Percentiles rank a stretch among this genome's conserved stretches.
Conservation (phyloP, 1,284 basidiomycete species). For the Nidula niveotomentosa region DNA sequence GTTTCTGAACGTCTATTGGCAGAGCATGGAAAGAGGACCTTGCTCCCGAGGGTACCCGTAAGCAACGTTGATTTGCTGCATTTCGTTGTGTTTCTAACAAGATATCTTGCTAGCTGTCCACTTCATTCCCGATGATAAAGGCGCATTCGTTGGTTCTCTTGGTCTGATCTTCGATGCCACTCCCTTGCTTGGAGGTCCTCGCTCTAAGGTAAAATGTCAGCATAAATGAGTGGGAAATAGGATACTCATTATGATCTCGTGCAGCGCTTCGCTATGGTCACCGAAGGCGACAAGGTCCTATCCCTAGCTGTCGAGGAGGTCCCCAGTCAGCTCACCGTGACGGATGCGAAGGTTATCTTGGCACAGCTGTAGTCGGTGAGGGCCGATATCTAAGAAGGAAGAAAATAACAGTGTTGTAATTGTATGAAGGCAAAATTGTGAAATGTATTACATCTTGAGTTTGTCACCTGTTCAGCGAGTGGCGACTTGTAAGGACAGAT, state of each 20-base stretch:
- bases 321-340: constrained; percentile 54
- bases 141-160: constrained; percentile 51
- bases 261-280: constrained; percentile 59
- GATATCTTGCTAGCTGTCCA: constrained; percentile 40
- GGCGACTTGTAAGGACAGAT: too few relatives aligned
- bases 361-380: constrained; percentile 14
- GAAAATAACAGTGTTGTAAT: too few relatives aligned
- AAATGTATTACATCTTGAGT: too few relatives aligned
- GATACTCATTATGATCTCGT: not conserved
- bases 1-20: constrained; percentile 1
- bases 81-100: not conserved
- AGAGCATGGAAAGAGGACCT: constrained; percentile 76
- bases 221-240: not conserved
- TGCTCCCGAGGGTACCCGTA: constrained; percentile 51
- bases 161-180: constrained; percentile 70
- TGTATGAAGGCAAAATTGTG: too few relatives aligned
- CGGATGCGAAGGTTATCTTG: constrained; percentile 58
- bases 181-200: constrained; percentile 57
- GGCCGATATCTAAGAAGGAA: too few relatives aligned
- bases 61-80: constrained; percentile 15
- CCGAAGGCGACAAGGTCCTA: constrained; percentile 53
- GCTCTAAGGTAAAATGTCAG: constrained; percentile 51
- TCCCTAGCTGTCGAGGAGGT: constrained; percentile 59
- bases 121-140: constrained; percentile 72
- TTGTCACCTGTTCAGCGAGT: too few relatives aligned